These are phyloP conservation scores for Naganishia friedmannii DNA, from an alignment of 768 basidiomycete species.

Conservation along the genomic window DNA sequence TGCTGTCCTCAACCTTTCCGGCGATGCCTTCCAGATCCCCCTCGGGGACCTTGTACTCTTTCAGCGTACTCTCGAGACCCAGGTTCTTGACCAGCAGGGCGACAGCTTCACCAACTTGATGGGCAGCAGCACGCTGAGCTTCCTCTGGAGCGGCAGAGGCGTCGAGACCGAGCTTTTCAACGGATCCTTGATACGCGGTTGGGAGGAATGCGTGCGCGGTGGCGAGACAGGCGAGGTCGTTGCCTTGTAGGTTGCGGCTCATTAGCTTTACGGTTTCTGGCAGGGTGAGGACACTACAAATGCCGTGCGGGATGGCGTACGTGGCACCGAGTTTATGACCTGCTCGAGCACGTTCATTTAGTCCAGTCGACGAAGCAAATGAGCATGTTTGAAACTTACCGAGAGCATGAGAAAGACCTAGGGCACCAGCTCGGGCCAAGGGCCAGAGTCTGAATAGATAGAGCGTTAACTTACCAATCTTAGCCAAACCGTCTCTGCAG, in stretches of 20 bases:
- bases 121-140: constrained; percentile 11
- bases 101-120: constrained; percentile 10
- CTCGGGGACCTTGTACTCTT: constrained; percentile 14
- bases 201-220: constrained; percentile 27
- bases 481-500: background rate
- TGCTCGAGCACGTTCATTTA: background rate
- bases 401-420: constrained; percentile 73
- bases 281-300: constrained; percentile 60
- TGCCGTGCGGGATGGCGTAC: constrained; percentile 75
- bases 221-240: constrained; percentile 26
- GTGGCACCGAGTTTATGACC: constrained; percentile 37
- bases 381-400: constrained; percentile 58
- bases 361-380: background rate
- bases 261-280: constrained; percentile 28
- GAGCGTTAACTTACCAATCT: background rate
- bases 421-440: constrained; percentile 43
- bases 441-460: constrained; percentile 49
- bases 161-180: background rate
- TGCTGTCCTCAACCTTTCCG: constrained; percentile 14
- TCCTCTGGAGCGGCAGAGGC: background rate
- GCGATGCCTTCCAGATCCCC: constrained; percentile 19
- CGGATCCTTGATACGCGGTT: constrained; percentile 3
- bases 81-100: background rate
- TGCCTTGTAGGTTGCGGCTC: constrained; percentile 19
- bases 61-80: constrained; percentile 13